phyloP scores from a whole-genome alignment of 192 early-diverging fungal species.

The Coemansia sp. region DNA sequence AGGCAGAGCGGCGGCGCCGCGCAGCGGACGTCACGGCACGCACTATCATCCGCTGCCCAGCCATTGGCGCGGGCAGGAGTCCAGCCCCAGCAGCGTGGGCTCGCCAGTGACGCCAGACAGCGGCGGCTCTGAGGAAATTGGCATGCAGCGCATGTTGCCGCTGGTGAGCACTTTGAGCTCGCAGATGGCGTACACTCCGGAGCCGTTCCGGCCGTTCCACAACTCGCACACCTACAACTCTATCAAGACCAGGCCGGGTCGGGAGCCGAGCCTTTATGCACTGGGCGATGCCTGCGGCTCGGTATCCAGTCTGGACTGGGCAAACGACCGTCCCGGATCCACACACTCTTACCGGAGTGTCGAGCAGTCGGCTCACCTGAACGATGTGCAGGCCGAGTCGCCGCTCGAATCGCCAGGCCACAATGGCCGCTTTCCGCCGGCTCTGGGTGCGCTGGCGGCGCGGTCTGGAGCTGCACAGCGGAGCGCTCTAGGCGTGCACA shows the following conservation, averaged over 20 bases:
- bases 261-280: constrained; percentile 20
- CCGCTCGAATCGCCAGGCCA: constrained; percentile 34
- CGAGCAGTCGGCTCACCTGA: constrained; percentile 13
- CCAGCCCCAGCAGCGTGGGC: constrained; percentile 41
- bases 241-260: constrained; percentile 14
- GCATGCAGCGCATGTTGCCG: constrained; percentile 8
- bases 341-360: constrained; percentile 41
- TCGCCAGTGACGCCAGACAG: constrained; percentile 52
- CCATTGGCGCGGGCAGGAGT: constrained; percentile 53
- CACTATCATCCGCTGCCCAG: constrained; percentile 53
- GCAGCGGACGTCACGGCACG: constrained; percentile 26
- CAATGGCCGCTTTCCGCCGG: constrained; percentile 33
- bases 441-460: constrained; percentile 44
- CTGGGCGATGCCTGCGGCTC: constrained; percentile 47
- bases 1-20: constrained; percentile 15
- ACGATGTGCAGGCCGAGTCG: constrained; percentile 40
- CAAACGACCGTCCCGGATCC: constrained; percentile 39
- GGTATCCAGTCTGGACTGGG: constrained; percentile 44
- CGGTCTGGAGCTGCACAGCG: constrained; percentile 22
- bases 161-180: constrained; percentile 6
- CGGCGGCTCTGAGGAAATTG: constrained; percentile 20
- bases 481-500: constrained; percentile 23
- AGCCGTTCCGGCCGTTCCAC: constrained; percentile 24
- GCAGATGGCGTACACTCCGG: constrained; percentile 16
- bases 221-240: constrained; percentile 23